Percentiles rank a stretch among this genome's conserved stretches.
Conservation (phyloP, 2,329 filamentous ascomycete species). For the Arthrobotrys entomopaga region DNA sequence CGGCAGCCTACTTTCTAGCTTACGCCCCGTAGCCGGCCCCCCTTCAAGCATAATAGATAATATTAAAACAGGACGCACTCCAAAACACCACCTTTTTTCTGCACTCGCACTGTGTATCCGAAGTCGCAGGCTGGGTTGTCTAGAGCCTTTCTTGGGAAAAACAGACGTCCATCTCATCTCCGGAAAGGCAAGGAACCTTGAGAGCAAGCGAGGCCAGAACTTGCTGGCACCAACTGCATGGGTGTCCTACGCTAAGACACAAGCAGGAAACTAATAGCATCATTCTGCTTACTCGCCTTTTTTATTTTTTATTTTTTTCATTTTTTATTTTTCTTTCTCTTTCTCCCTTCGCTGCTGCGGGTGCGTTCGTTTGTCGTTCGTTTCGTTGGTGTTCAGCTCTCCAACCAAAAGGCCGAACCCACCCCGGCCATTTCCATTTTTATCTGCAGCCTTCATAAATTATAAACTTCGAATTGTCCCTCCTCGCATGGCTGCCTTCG, state of each 20-base stretch:
- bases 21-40: conserved; percentile 28
- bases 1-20: conserved; percentile 42
- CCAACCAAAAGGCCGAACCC: conserved; percentile 41
- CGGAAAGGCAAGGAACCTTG: conserved; percentile 53
- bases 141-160: conserved; percentile 1
- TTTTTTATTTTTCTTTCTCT: conserved; percentile 6
- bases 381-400: conserved; percentile 19
- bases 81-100: conserved; percentile 9
- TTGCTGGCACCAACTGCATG: conserved; percentile 42
- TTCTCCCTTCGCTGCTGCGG: neutral
- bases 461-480: conserved; percentile 11
- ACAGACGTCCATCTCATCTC: conserved; percentile 54
- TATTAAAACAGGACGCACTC: conserved; percentile 41
- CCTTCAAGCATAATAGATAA: neutral
- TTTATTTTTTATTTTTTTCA: conserved; percentile 4
- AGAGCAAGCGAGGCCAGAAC: conserved; percentile 43
- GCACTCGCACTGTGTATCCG: conserved; percentile 12
- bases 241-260: conserved; percentile 44
- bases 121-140: conserved; percentile 15
- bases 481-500: conserved; percentile 22
- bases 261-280: conserved; percentile 54
- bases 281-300: conserved; percentile 31
- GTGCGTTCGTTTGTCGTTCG: conserved; percentile 6
- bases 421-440: conserved; percentile 56
- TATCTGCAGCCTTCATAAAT: conserved; percentile 51